phyloP scores from a whole-genome alignment of 192 early-diverging fungal species.

The Backusella mclennaniae region DNA sequence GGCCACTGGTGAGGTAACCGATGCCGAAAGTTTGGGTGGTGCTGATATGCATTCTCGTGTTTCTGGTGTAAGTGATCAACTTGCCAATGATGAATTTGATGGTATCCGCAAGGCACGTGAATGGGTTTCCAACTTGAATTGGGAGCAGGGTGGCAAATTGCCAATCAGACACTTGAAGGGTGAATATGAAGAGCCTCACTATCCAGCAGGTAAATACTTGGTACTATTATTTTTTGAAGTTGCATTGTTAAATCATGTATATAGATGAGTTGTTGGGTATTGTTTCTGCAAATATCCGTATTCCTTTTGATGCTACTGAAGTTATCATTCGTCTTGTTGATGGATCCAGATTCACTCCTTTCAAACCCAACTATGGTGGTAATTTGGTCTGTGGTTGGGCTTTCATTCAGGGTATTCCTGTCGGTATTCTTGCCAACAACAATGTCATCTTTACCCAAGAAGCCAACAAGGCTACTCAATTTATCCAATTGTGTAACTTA shows the following conservation, averaged over 20 bases:
- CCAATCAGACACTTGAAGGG: conserved; percentile 44
- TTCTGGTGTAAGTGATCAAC: conserved; percentile 61
- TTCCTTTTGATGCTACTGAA: conserved; percentile 64
- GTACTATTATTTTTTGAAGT: neutral
- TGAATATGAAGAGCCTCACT: conserved; percentile 57
- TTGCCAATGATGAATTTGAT: conserved; percentile 60
- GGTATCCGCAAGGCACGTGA: conserved; percentile 65
- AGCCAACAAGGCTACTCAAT: conserved; percentile 69
- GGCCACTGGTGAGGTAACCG: conserved; percentile 66
- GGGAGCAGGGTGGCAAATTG: conserved; percentile 51
- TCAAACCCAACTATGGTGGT: conserved; percentile 65
- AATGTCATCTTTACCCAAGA: conserved; percentile 62
- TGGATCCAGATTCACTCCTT: conserved; percentile 60
- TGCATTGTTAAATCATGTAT: neutral
- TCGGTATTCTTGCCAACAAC: conserved; percentile 69
- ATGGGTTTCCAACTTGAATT: conserved; percentile 57
- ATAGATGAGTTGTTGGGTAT: conserved; percentile 62
- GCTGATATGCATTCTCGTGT: conserved; percentile 70
- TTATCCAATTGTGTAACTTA: conserved; percentile 64
- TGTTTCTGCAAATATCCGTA: conserved; percentile 62
- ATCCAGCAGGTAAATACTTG: conserved; percentile 40
- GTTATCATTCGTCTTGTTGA: conserved; percentile 66
- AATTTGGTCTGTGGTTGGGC: conserved; percentile 67
- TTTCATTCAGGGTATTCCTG: conserved; percentile 59
- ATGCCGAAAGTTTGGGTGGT: conserved; percentile 64